Evolutionary conservation across 495 filamentous ascomycete species (phyloP).

Genomic region (Aspergillus incahuasiensis): DNA sequence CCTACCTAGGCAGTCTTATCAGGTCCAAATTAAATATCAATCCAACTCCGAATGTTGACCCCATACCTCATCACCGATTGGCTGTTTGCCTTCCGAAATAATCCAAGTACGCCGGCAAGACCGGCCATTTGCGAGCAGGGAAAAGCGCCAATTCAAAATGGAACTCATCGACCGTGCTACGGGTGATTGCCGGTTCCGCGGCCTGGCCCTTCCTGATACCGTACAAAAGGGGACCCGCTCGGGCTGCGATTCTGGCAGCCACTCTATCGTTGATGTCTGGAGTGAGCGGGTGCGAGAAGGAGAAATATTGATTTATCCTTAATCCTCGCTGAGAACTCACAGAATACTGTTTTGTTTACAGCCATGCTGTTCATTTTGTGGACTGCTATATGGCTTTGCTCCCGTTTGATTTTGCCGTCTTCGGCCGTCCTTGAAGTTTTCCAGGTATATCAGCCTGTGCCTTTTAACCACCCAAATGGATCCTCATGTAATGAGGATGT

Average conservation of each 20-base stretch:
- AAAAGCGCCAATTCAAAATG: neutral
- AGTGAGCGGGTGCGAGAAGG: neutral
- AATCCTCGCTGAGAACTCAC: neutral
- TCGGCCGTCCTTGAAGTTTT: slow-evolving; percentile 50
- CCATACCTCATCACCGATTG: neutral
- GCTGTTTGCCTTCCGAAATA: neutral
- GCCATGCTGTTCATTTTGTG: slow-evolving; percentile 5
- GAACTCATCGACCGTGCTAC: neutral
- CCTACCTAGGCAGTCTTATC: neutral
- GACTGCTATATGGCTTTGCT: slow-evolving; percentile 2
- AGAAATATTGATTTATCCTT: no score
- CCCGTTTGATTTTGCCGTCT: slow-evolving; percentile 8
- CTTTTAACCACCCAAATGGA: slow-evolving; percentile 36
- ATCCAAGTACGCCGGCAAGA: neutral
- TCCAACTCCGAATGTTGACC: neutral
- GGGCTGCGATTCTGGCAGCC: neutral
- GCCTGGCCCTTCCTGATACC: neutral
- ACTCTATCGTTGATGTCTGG: neutral
- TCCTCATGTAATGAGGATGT: slow-evolving; percentile 44
- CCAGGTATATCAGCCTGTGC: slow-evolving; percentile 65
- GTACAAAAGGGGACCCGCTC: neutral
- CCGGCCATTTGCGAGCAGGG: neutral
- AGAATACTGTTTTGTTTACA: neutral
- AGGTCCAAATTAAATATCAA: neutral
- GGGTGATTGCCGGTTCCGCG: neutral